Conservation (phyloP, 2,329 filamentous ascomycete species). For the Pezicula carpinea region DNA sequence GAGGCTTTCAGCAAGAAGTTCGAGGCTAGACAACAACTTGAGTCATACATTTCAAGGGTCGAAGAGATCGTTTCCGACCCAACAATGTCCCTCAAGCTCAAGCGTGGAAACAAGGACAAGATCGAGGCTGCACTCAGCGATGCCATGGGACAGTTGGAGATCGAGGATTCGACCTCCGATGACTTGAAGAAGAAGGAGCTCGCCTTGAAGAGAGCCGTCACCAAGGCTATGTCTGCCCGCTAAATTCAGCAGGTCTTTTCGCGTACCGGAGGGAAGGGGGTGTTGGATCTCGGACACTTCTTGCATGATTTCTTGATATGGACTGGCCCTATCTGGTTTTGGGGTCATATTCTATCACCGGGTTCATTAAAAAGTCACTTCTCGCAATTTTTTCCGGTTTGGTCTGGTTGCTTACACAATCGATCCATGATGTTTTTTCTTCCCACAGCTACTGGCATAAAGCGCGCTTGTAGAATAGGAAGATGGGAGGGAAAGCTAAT, state of each 20-base stretch:
- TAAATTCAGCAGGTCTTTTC: constrained; percentile 43
- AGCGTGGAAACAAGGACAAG: constrained; percentile 99
- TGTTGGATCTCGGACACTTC: constrained; percentile 10
- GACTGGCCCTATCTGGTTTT: constrained; percentile 27
- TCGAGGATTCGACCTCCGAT: constrained; percentile 85
- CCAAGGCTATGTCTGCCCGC: constrained; percentile 91
- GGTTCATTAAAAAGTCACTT: constrained; percentile 31
- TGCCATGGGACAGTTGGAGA: constrained; percentile 95
- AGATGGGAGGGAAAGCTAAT: constrained; percentile 25
- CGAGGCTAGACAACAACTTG: constrained; percentile 97
- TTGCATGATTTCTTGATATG: constrained; percentile 29
- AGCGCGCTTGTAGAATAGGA: constrained; percentile 31
- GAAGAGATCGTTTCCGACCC: constrained; percentile 99
- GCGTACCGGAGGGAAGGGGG: constrained; percentile 19
- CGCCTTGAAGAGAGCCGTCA: constrained; percentile 93
- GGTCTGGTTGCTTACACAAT: constrained; percentile 23
- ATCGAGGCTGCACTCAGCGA: constrained; percentile 96
- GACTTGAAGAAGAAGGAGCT: constrained; percentile 99
- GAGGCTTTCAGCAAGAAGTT: constrained; percentile 99
- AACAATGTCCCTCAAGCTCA: constrained; percentile 91
- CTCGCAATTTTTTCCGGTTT: constrained; percentile 17
- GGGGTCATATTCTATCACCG: constrained; percentile 18
- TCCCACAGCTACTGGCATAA: constrained; percentile 26
- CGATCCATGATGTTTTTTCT: constrained; percentile 21
- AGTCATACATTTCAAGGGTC: constrained; percentile 97